A percentile compares a stretch with the other conserved stretches of the same genome.
Evolutionary conservation across 2,329 filamentous ascomycete genomes (phyloP).

Genomic region (Phialemonium atrogriseum): DNA sequence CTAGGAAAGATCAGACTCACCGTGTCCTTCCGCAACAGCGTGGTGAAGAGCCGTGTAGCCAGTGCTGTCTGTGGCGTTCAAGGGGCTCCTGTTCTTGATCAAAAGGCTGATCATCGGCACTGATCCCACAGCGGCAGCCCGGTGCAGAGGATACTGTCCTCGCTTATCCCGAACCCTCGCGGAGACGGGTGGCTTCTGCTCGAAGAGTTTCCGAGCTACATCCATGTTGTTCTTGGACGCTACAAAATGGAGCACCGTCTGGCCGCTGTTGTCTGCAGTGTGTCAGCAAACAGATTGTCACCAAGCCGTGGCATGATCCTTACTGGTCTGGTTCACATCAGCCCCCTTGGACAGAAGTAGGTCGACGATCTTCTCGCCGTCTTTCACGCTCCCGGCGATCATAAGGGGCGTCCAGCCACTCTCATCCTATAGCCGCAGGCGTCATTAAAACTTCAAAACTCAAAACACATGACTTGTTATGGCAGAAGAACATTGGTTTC

Average conservation of each 20-base stretch:
- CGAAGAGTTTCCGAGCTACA: constrained; percentile 67
- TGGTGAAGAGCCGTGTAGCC: constrained; percentile 90
- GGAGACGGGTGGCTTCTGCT: constrained; percentile 60
- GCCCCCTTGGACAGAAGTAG: constrained; percentile 62
- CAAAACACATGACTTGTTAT: no score
- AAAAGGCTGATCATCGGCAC: constrained; percentile 79
- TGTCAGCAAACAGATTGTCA: constrained; percentile 7
- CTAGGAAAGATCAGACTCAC: constrained; percentile 26
- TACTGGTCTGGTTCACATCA: constrained; percentile 66
- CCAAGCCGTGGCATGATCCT: constrained; percentile 8
- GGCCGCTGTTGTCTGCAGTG: not conserved
- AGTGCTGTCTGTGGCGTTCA: constrained; percentile 75
- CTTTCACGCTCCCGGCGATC: constrained; percentile 70
- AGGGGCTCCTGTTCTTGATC: constrained; percentile 66
- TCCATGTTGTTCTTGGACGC: constrained; percentile 86
- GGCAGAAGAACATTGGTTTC: not conserved
- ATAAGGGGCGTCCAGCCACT: constrained; percentile 78
- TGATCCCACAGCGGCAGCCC: constrained; percentile 83
- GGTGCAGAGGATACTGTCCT: constrained; percentile 84
- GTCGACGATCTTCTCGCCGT: constrained; percentile 60
- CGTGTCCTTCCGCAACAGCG: constrained; percentile 66
- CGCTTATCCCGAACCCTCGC: constrained; percentile 75
- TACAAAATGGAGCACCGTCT: constrained; percentile 87
- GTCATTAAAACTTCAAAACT: not conserved
- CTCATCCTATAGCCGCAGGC: constrained; percentile 58